Evolutionary conservation across 441 rosid species (phyloP), one percentile per base, ranked within the genome.

Genomic region (Monsonia emarginata): DNA sequence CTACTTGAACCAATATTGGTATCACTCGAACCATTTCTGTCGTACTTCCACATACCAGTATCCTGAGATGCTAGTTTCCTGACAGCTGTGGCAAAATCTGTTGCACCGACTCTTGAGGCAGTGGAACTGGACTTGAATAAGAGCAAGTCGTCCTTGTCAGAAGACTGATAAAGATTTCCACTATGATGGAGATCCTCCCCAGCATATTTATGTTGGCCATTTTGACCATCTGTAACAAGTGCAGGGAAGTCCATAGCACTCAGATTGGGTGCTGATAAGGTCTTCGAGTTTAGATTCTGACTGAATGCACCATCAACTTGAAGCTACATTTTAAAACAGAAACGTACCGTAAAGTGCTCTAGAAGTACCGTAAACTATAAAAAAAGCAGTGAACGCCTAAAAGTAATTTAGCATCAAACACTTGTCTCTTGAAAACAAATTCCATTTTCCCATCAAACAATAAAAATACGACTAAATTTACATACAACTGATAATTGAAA

Each of bases 71-170:
- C 84, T 81, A 86, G 67, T 80, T 94, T 94, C 84, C 86, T 84
- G 76, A 89, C 98, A 65, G 93, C 95, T 63, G 98, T 81, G 64
- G 90, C 95, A 69, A 87, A 90, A 81, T 94, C 95, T 54, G 68
- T 58, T 2, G 91, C 72, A 66, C 56, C 10, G 10, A 87, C 87
- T 75, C 86, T 80, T 40, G 85, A 79, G 65, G 85, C 80, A 68
- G 74, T 60, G 14, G 90, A 76, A 28, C 80, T 80, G 1, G 90
- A 63, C 80, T 90, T 87, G 80, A 87, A 88, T 78, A 84, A 62
- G 63, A 88, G 86, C 73, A 83, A 21, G 79, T 80, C 84, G 11
- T 89, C 91, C 76, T 90, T 86, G 73, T 83, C 94, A 65, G 84
- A 65, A 57, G 89, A 69, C 68, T 74, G 86, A 79, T 80, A 88